These are phyloP conservation scores for Wickerhamiella pararugosa DNA, from an alignment of 1,139 yeast species.

Conservation along the genomic window DNA sequence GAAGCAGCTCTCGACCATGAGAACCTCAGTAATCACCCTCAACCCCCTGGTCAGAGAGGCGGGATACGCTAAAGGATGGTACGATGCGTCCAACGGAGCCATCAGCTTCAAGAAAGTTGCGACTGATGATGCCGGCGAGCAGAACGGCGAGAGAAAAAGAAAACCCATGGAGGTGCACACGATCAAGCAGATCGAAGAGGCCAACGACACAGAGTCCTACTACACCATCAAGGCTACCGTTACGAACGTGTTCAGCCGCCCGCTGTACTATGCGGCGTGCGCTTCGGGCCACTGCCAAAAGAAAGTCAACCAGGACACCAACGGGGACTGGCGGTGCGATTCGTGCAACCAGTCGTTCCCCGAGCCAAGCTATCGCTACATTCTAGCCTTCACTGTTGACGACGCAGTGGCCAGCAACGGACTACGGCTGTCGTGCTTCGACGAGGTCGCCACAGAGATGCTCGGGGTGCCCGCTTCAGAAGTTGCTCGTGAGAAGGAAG, in stretches of 20 bases:
- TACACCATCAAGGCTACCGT: conserved; percentile 63
- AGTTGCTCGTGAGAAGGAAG: conserved; percentile 34
- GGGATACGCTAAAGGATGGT: conserved; percentile 86
- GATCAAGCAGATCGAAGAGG: conserved; percentile 54
- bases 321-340: conserved; percentile 86
- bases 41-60: conserved; percentile 89
- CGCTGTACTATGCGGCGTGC: conserved; percentile 87
- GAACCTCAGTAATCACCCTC: conserved; percentile 55
- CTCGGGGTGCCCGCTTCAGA: conserved; percentile 61
- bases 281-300: conserved; percentile 55
- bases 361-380: conserved; percentile 65
- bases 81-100: conserved; percentile 57
- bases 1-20: conserved; percentile 66
- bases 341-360: conserved; percentile 60
- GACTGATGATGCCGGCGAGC: conserved; percentile 22
- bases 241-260: conserved; percentile 55
- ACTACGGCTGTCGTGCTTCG: conserved; percentile 75
- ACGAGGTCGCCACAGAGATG: conserved; percentile 60
- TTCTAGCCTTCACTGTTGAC: conserved; percentile 52
- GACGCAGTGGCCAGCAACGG: conserved; percentile 57
- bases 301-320: conserved; percentile 60
- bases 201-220: conserved; percentile 55
- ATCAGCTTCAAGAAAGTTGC: conserved; percentile 41
- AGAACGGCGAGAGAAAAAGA: not conserved
- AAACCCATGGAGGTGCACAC: conserved; percentile 36